Percentiles rank a stretch among this genome's conserved stretches.
phyloP scores from a whole-genome alignment of 345 rosid genomes.

The Cardamine occulta region DNA sequence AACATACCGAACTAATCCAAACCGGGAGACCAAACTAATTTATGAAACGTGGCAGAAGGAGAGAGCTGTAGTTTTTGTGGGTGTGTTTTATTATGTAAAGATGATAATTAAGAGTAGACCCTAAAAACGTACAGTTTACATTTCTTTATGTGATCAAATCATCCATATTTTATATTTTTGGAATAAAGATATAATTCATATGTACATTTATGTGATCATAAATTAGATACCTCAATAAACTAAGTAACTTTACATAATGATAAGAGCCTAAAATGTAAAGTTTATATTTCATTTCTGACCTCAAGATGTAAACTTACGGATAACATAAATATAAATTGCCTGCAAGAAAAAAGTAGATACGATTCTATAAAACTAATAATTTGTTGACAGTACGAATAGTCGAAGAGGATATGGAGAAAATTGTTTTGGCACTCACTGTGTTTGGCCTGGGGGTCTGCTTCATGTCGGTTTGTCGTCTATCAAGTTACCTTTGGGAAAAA shows the following conservation, averaged over 20 bases:
- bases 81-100: no score
- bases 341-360: conserved; percentile 12
- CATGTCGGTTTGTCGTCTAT: not conserved
- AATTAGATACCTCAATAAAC: not conserved
- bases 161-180: not conserved
- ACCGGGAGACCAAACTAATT: not conserved
- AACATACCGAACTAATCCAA: not conserved
- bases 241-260: not conserved
- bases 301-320: conserved; percentile 1
- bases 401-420: conserved; percentile 19
- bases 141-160: not conserved
- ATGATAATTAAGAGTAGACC: not conserved
- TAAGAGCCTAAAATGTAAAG: not conserved
- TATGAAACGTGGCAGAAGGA: not conserved
- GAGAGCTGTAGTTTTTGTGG: not conserved
- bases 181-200: not conserved
- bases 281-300: not conserved
- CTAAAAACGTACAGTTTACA: not conserved
- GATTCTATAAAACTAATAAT: not conserved
- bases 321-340: not conserved
- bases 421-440: not conserved
- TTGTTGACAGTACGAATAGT: not conserved
- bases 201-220: not conserved
- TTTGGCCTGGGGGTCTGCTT: not conserved
- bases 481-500: not conserved